Conservation (phyloP, 495 filamentous ascomycete species). For the Xylaria flabelliformis region DNA sequence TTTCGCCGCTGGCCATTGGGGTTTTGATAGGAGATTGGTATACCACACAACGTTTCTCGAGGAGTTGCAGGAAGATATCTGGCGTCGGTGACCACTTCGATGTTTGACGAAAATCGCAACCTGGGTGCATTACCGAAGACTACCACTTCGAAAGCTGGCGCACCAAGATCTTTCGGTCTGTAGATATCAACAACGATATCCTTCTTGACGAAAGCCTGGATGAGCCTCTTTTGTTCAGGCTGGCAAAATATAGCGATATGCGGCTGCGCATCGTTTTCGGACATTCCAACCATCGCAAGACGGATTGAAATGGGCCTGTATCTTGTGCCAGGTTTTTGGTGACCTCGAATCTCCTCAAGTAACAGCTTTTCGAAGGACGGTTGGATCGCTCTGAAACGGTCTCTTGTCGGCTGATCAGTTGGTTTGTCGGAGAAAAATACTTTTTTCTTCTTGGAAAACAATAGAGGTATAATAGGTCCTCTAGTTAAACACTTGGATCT, state of each 20-base stretch:
- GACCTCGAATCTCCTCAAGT: background rate
- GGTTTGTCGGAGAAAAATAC: background rate
- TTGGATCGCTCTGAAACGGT: background rate
- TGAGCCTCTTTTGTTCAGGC: background rate
- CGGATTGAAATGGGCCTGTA: background rate
- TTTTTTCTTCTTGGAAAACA: background rate
- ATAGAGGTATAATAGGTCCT: background rate
- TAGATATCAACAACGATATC: background rate
- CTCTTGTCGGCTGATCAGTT: background rate
- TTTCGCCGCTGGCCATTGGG: background rate
- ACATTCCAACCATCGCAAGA: background rate
- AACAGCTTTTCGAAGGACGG: background rate
- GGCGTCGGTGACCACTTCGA: background rate
- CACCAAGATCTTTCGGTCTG: background rate
- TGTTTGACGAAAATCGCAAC: background rate
- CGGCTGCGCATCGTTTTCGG: background rate
- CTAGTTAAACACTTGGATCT: background rate
- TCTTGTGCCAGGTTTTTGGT: background rate
- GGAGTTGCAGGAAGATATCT: background rate
- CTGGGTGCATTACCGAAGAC: background rate
- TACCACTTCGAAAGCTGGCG: background rate
- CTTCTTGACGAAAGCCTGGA: background rate
- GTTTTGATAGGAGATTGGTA: background rate
- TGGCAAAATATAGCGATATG: background rate
- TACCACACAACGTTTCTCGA: background rate